Evolutionary conservation across 2,329 filamentous ascomycete genomes (phyloP).

Genomic region (Triangularia setosa): DNA sequence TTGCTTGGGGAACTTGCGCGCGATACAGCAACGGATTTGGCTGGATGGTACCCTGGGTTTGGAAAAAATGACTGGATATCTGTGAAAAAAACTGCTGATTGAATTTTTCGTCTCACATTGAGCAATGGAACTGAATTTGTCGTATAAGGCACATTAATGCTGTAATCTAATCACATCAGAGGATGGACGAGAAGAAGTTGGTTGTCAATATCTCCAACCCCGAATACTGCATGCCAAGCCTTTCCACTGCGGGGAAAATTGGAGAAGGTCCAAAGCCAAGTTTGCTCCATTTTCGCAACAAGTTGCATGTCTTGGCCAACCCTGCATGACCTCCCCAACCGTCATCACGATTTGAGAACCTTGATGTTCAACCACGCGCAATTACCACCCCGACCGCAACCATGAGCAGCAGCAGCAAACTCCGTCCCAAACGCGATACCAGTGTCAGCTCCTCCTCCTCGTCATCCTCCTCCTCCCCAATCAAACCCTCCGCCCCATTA

Average conservation of each 20-base stretch:
- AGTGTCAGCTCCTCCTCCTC: conserved; percentile 13
- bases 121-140: no score
- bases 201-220: not conserved
- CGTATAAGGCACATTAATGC: no score
- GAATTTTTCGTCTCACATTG: not conserved
- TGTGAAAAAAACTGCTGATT: not conserved
- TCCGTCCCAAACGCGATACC: conserved; percentile 4
- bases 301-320: not conserved
- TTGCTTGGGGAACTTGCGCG: not conserved
- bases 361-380: not conserved
- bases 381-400: not conserved
- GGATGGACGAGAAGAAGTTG: not conserved
- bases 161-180: not conserved
- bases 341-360: not conserved
- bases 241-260: conserved; percentile 12
- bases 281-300: no score
- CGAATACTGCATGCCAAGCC: conserved; percentile 13
- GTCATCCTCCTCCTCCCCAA: not conserved
- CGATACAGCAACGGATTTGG: not conserved
- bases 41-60: not conserved
- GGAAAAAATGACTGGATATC: no score
- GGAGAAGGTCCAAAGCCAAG: conserved; percentile 3
- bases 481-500: conserved; percentile 9
- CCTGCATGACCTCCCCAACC: not conserved
- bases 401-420: not conserved